Percentiles rank a stretch among this genome's conserved stretches.
Evolutionary conservation across 352 stramenopile genomes (phyloP).

Genomic region (Pythium utonaiense): DNA sequence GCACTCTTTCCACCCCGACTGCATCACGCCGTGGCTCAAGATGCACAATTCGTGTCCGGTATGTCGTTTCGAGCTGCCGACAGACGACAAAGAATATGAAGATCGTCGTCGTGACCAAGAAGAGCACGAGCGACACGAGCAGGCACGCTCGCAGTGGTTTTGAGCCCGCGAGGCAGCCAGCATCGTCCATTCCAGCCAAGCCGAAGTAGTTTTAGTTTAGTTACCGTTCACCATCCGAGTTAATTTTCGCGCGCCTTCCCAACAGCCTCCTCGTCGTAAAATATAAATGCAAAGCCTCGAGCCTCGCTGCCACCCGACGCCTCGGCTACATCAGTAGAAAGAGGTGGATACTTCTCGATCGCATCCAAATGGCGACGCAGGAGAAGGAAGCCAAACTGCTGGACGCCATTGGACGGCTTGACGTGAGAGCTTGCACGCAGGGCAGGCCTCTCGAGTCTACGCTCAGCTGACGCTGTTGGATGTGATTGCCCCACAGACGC

Average conservation of each 20-base stretch:
- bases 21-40: slow-evolving; percentile 85
- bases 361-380: background rate
- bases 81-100: slow-evolving; percentile 79
- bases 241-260: background rate
- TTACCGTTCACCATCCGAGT: background rate
- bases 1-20: slow-evolving; percentile 82
- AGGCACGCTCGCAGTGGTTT: slow-evolving; percentile 1
- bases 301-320: background rate
- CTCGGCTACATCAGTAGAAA: no score
- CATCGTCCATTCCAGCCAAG: background rate
- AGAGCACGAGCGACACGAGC: background rate
- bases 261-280: background rate
- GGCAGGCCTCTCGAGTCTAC: no score
- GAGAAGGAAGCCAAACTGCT: slow-evolving; percentile 13
- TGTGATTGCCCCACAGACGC: background rate
- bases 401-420: slow-evolving; percentile 7
- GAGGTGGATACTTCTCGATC: no score
- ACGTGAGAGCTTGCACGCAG: background rate
- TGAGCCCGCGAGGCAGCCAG: background rate
- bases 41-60: slow-evolving; percentile 88
- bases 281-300: background rate
- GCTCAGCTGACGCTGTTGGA: background rate
- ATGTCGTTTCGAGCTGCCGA: slow-evolving; percentile 80
- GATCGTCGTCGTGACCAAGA: slow-evolving; percentile 38
- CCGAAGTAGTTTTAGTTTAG: background rate